Percentiles rank a stretch among this genome's conserved stretches.
These are phyloP conservation scores for Rhodotorula sphaerocarpa DNA, from an alignment of 768 basidiomycete species.

Conservation along the genomic window DNA sequence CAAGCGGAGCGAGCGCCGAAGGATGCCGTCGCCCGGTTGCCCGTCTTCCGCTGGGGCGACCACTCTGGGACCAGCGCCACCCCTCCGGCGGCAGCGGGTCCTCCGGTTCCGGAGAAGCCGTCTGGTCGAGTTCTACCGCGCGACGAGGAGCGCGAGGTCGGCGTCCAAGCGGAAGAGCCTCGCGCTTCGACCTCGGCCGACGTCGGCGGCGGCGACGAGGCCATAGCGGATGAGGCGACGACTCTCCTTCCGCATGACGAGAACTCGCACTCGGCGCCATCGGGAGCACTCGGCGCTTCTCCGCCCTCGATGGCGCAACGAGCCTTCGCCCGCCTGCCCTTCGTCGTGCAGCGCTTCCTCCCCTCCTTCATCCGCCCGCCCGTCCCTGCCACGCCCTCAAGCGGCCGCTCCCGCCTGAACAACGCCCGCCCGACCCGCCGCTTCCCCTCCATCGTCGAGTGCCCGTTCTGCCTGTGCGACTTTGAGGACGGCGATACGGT, in stretches of 20 bases:
- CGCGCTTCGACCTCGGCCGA: not conserved
- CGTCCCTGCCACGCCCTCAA: not conserved
- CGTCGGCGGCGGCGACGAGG: conserved; percentile 20
- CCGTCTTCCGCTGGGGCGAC: conserved; percentile 67
- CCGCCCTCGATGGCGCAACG: not conserved
- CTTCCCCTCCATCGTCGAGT: conserved; percentile 51
- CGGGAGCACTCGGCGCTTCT: no score
- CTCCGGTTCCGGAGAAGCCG: conserved; percentile 34
- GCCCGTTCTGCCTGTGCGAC: conserved; percentile 82
- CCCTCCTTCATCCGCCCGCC: conserved; percentile 7
- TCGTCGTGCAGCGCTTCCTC: conserved; percentile 9
- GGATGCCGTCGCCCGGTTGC: conserved; percentile 65
- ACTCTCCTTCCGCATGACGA: conserved; percentile 25
- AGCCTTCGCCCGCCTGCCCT: not conserved
- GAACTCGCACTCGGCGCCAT: no score
- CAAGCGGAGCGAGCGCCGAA: conserved; percentile 74
- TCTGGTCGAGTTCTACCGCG: not conserved
- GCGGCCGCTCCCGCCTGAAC: not conserved
- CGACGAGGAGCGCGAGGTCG: conserved; percentile 36
- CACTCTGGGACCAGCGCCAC: conserved; percentile 45
- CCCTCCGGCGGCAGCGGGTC: conserved; percentile 55
- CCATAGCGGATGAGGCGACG: conserved; percentile 2
- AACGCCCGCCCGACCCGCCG: conserved; percentile 6
- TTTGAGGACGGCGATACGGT: conserved; percentile 83
- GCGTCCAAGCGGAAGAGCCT: not conserved